A percentile compares a stretch with the other conserved stretches of the same genome.
phyloP scores from a whole-genome alignment of 148 eudicot genomes.

The Simmondsia chinensis region DNA sequence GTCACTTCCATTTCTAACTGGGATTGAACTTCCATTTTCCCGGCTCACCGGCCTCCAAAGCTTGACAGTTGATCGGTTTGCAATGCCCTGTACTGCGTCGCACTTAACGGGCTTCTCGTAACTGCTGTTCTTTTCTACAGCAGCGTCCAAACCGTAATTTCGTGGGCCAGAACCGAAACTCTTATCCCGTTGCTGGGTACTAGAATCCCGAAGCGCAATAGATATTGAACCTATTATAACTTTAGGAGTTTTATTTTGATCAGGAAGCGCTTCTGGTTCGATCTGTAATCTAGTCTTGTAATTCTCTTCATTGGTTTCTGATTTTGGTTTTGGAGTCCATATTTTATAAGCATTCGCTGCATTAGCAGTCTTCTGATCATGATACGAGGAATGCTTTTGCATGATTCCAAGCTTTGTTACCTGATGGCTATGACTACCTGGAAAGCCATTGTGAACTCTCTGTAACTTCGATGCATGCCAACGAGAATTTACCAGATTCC shows the following conservation, averaged over 20 bases:
- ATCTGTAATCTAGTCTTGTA: conserved; percentile 11
- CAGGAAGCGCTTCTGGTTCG: conserved; percentile 19
- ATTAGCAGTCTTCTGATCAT: conserved; percentile 29
- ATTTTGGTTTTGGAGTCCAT: conserved; percentile 63
- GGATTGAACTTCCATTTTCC: conserved; percentile 15
- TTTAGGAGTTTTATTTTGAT: conserved; percentile 32
- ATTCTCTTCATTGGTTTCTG: conserved; percentile 28
- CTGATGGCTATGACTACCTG: conserved; percentile 34
- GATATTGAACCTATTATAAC: conserved; percentile 83
- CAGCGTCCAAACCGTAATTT: conserved; percentile 7
- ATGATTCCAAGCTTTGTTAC: conserved; percentile 22
- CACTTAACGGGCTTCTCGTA: conserved; percentile 26
- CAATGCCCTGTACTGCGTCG: conserved; percentile 18
- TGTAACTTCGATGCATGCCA: conserved; percentile 58
- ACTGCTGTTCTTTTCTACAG: conserved; percentile 16
- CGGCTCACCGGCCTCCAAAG: conserved; percentile 44
- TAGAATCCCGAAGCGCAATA: conserved; percentile 33
- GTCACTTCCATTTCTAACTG: conserved; percentile 19
- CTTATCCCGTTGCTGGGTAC: conserved; percentile 16
- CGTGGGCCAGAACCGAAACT: conserved; percentile 6
- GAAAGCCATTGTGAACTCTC: conserved; percentile 33
- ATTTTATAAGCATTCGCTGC: conserved; percentile 36
- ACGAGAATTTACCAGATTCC: conserved; percentile 19
- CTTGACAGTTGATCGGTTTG: conserved; percentile 29
- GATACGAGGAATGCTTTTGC: conserved; percentile 33